These are phyloP conservation scores for Pythium folliculosum DNA, from an alignment of 352 stramenopile species.

Conservation along the genomic window DNA sequence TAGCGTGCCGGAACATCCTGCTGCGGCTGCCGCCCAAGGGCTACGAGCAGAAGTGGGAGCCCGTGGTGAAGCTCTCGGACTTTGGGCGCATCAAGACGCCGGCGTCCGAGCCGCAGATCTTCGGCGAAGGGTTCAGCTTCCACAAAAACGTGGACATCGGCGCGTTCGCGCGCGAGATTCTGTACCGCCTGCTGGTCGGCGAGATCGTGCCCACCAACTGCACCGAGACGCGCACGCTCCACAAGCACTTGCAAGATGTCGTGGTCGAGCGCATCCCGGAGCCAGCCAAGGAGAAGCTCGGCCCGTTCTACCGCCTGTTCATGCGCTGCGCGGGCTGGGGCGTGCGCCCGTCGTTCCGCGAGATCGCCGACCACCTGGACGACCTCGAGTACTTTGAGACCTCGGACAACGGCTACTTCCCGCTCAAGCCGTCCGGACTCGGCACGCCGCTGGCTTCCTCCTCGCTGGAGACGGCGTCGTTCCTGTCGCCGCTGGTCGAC, in stretches of 20 bases:
- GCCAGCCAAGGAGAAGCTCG: slow-evolving; percentile 50
- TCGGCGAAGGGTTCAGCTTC: slow-evolving; percentile 77
- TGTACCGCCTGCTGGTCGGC: slow-evolving; percentile 77
- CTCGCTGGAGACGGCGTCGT: slow-evolving; percentile 27
- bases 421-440: slow-evolving; percentile 48
- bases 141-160: slow-evolving; percentile 85
- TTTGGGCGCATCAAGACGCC: slow-evolving; percentile 80
- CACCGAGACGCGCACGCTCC: slow-evolving; percentile 71
- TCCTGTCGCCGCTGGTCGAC: slow-evolving; percentile 62
- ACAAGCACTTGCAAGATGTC: slow-evolving; percentile 76
- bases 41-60: slow-evolving; percentile 81
- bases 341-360: slow-evolving; percentile 74
- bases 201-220: slow-evolving; percentile 76
- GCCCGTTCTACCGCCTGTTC: slow-evolving; percentile 73
- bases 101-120: slow-evolving; percentile 65
- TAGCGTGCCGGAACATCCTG: slow-evolving; percentile 88
- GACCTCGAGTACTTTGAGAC: slow-evolving; percentile 80
- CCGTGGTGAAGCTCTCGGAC: slow-evolving; percentile 82
- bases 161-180: slow-evolving; percentile 73
- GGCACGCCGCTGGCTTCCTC: slow-evolving; percentile 15
- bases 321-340: slow-evolving; percentile 76
- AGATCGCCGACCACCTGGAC: slow-evolving; percentile 80
- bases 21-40: slow-evolving; percentile 75
- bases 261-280: slow-evolving; percentile 69
- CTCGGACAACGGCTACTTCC: slow-evolving; percentile 75